Percentiles rank a stretch among this genome's conserved stretches.
Conservation (phyloP, 139 green algal species). For the Chlamydomonas sphaeroides region DNA sequence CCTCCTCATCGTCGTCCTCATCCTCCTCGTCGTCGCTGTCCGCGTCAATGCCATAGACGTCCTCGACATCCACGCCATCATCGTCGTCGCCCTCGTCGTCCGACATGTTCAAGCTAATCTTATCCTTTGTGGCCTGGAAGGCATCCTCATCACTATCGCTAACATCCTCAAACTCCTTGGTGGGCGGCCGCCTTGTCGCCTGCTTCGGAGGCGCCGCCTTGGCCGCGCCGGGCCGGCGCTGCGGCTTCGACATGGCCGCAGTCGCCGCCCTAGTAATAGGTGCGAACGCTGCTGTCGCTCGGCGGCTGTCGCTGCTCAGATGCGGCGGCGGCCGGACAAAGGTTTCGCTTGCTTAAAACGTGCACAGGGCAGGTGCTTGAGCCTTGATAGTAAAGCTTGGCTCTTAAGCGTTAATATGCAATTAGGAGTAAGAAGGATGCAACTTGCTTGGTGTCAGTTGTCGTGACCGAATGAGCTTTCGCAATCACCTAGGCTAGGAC, state of each 20-base stretch:
- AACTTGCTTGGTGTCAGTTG: too few relatives aligned
- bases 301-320: too few relatives aligned
- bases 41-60: constrained; percentile 42
- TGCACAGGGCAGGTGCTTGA: too few relatives aligned
- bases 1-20: constrained; percentile 44
- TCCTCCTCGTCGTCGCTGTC: constrained; percentile 50
- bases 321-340: too few relatives aligned
- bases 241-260: constrained; percentile 23
- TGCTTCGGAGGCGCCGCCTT: not conserved
- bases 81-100: constrained; percentile 52
- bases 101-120: constrained; percentile 54
- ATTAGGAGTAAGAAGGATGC: too few relatives aligned
- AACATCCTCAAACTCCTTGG: not conserved
- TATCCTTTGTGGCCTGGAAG: constrained; percentile 59
- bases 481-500: too few relatives aligned
- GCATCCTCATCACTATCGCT: constrained; percentile 52
- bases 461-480: too few relatives aligned
- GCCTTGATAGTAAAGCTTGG: too few relatives aligned
- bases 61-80: constrained; percentile 62
- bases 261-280: not conserved
- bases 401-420: too few relatives aligned
- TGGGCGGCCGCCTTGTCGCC: not conserved
- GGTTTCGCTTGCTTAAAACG: too few relatives aligned
- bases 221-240: constrained; percentile 6
- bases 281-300: too few relatives aligned